These are phyloP conservation scores for Oryza longistaminata DNA, from an alignment of 176 grass and related monocot genomes.

Conservation along the genomic window DNA sequence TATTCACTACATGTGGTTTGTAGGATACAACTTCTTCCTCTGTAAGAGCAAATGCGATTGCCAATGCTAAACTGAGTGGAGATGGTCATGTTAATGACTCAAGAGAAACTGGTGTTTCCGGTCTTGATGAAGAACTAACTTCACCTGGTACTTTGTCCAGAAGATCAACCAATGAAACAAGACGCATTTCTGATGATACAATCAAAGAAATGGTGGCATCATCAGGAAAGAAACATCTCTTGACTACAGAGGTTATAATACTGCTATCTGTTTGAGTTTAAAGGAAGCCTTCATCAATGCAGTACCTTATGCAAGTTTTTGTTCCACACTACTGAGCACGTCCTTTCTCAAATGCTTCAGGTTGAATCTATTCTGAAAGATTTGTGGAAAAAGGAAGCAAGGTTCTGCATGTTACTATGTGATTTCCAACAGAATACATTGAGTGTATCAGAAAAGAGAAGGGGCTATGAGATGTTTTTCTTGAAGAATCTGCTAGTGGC, in stretches of 20 bases:
- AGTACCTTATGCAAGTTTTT: constrained; percentile 4
- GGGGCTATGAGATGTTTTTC: constrained; percentile 83
- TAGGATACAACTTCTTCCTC: constrained; percentile 50
- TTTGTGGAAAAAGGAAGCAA: constrained; percentile 81
- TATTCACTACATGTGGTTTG: constrained; percentile 39
- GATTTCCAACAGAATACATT: constrained; percentile 73
- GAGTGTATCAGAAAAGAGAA: constrained; percentile 52
- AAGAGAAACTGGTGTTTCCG: constrained; percentile 50
- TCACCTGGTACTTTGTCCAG: constrained; percentile 27
- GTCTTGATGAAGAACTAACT: constrained; percentile 52
- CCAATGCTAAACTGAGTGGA: constrained; percentile 42
- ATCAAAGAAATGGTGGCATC: constrained; percentile 58
- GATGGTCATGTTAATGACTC: constrained; percentile 31
- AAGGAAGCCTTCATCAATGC: constrained; percentile 11
- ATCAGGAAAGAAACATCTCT: constrained; percentile 62
- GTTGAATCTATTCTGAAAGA: constrained; percentile 73
- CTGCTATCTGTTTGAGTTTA: constrained; percentile 23
- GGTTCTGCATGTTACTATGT: constrained; percentile 68
- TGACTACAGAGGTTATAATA: constrained; percentile 65
- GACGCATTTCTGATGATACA: constrained; percentile 48
- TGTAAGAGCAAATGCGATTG: constrained; percentile 58
- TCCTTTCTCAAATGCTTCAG: constrained; percentile 46
- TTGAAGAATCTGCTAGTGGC: constrained; percentile 78
- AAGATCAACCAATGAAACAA: constrained; percentile 31
- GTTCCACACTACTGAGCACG: constrained; percentile 10